These are phyloP conservation scores for Phytophthora pistaciae DNA, from an alignment of 352 stramenopile species.

Conservation along the genomic window DNA sequence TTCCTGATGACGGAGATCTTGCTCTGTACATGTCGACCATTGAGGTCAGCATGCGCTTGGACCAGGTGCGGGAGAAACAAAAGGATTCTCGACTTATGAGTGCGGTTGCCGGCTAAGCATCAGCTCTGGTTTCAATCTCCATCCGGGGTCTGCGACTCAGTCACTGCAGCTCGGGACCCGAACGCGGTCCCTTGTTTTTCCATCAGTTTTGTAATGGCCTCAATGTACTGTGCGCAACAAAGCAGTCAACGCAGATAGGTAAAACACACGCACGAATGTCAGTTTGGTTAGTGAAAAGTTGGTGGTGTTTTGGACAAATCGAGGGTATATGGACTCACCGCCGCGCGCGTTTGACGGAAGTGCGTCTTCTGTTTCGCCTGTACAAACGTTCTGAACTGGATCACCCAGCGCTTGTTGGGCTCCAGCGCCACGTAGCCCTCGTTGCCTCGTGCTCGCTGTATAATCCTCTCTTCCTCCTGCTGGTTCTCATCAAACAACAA, in stretches of 20 bases:
- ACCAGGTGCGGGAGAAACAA: conserved; percentile 48
- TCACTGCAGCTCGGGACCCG: conserved; percentile 26
- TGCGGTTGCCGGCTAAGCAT: conserved; percentile 23
- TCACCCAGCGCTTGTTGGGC: conserved; percentile 56
- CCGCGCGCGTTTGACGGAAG: conserved; percentile 58
- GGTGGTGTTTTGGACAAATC: neutral
- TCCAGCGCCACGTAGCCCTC: conserved; percentile 61
- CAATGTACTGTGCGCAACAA: conserved; percentile 58
- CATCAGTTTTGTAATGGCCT: conserved; percentile 71
- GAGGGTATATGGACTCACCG: conserved; percentile 30
- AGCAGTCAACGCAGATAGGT: conserved; percentile 5
- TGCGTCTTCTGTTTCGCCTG: conserved; percentile 50
- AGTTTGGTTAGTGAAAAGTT: conserved; percentile 4
- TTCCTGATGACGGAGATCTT: conserved; percentile 82
- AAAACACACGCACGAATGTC: conserved; percentile 1
- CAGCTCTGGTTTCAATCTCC: conserved; percentile 22
- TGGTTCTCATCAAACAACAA: conserved; percentile 58
- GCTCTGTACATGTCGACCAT: conserved; percentile 81
- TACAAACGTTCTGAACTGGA: conserved; percentile 71
- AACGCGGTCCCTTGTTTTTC: conserved; percentile 57
- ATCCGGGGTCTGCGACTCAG: conserved; percentile 24
- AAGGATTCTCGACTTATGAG: conserved; percentile 26
- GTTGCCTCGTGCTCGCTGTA: conserved; percentile 58
- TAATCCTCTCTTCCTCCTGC: conserved; percentile 57
- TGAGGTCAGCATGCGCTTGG: conserved; percentile 66